Percentiles rank a stretch among this genome's conserved stretches.
Evolutionary conservation across 164 flowering plant species (phyloP).

Genomic region (Berberis vulgaris): DNA sequence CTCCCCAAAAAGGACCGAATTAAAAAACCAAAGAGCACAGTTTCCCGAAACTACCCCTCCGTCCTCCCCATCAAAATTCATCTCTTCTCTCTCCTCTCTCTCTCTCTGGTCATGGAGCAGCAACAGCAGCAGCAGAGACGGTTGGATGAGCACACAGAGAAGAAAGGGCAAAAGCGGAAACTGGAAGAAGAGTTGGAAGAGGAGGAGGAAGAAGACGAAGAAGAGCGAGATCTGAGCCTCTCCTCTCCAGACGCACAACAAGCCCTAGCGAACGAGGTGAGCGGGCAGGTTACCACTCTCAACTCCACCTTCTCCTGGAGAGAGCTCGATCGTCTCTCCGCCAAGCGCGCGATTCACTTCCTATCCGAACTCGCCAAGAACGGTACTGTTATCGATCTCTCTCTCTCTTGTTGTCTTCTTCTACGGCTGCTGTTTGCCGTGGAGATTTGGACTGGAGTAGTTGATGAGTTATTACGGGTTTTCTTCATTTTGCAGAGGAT

Average conservation of each 20-base stretch:
- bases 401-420: not conserved
- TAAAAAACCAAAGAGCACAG: too few species aligned
- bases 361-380: constrained; percentile 82
- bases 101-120: constrained; percentile 34
- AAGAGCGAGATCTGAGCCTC: constrained; percentile 17
- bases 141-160: constrained; percentile 26
- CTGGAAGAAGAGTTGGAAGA: constrained; percentile 36
- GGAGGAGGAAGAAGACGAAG: too few species aligned
- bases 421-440: not conserved
- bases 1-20: too few species aligned
- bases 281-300: constrained; percentile 48
- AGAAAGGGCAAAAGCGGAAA: constrained; percentile 76
- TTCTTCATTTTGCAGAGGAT: constrained; percentile 41
- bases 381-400: constrained; percentile 23
- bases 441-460: not conserved
- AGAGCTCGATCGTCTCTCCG: constrained; percentile 67
- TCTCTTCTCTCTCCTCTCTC: constrained; percentile 5
- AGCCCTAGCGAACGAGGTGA: constrained; percentile 33
- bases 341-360: constrained; percentile 73
- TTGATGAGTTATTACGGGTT: not conserved
- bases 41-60: constrained; percentile 17
- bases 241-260: constrained; percentile 27
- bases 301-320: constrained; percentile 49
- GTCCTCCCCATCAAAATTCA: not conserved
- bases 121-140: constrained; percentile 22